A percentile compares a stretch with the other conserved stretches of the same genome.
Conservation (phyloP, 441 rosid genomes). For the Mallotus repandus region DNA sequence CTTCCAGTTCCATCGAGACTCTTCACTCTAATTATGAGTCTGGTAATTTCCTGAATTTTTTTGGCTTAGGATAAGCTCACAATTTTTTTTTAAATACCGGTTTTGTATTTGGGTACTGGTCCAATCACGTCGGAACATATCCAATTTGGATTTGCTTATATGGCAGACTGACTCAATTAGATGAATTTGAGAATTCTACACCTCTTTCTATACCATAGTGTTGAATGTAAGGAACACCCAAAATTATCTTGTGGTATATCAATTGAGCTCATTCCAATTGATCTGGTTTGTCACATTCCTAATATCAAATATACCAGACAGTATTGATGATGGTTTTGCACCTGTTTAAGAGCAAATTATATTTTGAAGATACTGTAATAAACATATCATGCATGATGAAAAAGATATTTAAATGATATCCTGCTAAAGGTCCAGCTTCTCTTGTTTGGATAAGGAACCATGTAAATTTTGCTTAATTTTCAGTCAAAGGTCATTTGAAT, state of each 20-base stretch:
- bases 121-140: neutral
- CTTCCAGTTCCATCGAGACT: constrained; percentile 47
- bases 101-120: neutral
- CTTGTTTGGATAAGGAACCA: too few species aligned
- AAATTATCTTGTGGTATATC: neutral
- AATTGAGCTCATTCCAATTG: neutral
- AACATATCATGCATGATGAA: too few species aligned
- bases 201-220: neutral
- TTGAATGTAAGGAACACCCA: neutral
- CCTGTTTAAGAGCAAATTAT: too few species aligned
- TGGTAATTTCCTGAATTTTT: constrained; percentile 49
- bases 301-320: too few species aligned
- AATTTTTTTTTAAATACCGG: neutral
- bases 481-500: neutral
- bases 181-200: neutral
- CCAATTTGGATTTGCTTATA: neutral
- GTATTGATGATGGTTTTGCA: too few species aligned
- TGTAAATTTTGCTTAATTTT: too few species aligned
- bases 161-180: neutral
- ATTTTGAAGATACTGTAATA: too few species aligned
- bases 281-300: too few species aligned
- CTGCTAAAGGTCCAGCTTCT: too few species aligned
- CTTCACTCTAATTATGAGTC: constrained; percentile 45
- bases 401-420: too few species aligned
- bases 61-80: constrained; percentile 10